These are phyloP conservation scores for Dacryopinax primogenitus DNA, from an alignment of 768 basidiomycete species.

Conservation along the genomic window DNA sequence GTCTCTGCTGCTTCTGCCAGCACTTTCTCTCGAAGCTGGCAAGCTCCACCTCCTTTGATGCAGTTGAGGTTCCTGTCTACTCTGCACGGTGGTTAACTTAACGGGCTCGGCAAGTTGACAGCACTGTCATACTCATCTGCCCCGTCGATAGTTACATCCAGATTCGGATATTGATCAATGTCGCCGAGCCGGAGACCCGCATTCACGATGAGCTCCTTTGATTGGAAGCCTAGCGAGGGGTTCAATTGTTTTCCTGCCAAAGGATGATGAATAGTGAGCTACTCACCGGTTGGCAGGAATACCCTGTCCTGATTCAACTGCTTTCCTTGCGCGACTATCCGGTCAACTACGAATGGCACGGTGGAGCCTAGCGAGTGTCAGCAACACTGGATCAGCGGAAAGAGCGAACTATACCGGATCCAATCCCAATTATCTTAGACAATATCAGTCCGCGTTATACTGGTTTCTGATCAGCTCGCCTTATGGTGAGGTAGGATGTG, in stretches of 20 bases:
- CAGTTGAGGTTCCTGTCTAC: conserved; percentile 78
- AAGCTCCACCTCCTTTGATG: conserved; percentile 95
- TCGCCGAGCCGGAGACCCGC: conserved; percentile 71
- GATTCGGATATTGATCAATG: conserved; percentile 70
- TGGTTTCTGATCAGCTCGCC: conserved; percentile 32
- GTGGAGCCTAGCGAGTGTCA: conserved; percentile 53
- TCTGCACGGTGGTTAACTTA: conserved; percentile 34
- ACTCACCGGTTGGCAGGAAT: conserved; percentile 76
- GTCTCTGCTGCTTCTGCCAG: conserved; percentile 89
- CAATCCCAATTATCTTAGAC: conserved; percentile 74
- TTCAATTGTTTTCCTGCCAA: not conserved
- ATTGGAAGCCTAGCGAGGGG: conserved; percentile 64
- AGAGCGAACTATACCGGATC: conserved; percentile 44
- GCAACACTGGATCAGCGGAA: conserved; percentile 8
- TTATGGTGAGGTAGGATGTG: conserved; percentile 73
- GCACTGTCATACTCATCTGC: conserved; percentile 69
- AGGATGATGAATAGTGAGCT: not conserved
- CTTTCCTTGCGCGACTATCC: conserved; percentile 72
- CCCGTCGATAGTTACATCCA: conserved; percentile 96
- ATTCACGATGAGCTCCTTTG: conserved; percentile 82
- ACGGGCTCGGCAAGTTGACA: not conserved
- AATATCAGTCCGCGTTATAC: conserved; percentile 7
- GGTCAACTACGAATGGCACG: conserved; percentile 91
- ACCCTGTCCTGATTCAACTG: conserved; percentile 66
- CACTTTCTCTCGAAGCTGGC: conserved; percentile 93